A percentile compares a stretch with the other conserved stretches of the same genome.
These are phyloP conservation scores for Fonsecaea erecta DNA, from an alignment of 2,329 filamentous ascomycete genomes.

Conservation along the genomic window DNA sequence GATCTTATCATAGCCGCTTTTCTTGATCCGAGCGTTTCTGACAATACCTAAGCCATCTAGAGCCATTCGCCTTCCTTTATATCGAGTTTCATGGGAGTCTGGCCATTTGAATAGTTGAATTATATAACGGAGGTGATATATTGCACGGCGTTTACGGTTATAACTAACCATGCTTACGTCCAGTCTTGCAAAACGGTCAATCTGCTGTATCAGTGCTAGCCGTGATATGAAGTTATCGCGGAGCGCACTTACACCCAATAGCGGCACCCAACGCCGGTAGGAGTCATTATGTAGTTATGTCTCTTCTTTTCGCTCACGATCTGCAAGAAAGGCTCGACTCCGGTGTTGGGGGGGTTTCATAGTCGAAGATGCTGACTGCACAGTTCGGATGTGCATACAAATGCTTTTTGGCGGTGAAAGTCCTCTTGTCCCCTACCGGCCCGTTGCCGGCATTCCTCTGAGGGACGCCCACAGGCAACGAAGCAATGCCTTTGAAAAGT, in stretches of 20 bases:
- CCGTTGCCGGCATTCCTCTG: too few relatives aligned
- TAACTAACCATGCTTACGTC: constrained; percentile 1
- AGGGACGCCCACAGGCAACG: too few relatives aligned
- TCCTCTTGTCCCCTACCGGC: neutral
- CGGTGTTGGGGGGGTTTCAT: neutral
- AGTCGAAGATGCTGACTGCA: neutral
- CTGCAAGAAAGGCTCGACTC: constrained; percentile 1
- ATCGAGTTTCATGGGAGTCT: neutral
- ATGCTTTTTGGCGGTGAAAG: constrained; percentile 2
- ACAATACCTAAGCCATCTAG: neutral
- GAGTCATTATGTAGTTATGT: constrained; percentile 10
- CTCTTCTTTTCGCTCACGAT: neutral
- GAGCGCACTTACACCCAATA: constrained; percentile 8
- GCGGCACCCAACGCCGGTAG: constrained; percentile 11
- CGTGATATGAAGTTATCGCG: neutral
- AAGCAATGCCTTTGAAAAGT: too few relatives aligned
- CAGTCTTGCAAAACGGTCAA: constrained; percentile 13
- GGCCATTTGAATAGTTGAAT: neutral
- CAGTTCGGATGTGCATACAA: neutral
- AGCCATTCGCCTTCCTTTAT: neutral
- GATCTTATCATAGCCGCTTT: constrained; percentile 13
- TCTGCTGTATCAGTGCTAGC: neutral
- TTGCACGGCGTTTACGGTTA: neutral
- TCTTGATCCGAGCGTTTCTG: neutral
- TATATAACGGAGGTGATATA: neutral